Base-by-base conservation (phyloP, 805 yeast genomes). In the Naumovozyma dairenensis region DNA sequence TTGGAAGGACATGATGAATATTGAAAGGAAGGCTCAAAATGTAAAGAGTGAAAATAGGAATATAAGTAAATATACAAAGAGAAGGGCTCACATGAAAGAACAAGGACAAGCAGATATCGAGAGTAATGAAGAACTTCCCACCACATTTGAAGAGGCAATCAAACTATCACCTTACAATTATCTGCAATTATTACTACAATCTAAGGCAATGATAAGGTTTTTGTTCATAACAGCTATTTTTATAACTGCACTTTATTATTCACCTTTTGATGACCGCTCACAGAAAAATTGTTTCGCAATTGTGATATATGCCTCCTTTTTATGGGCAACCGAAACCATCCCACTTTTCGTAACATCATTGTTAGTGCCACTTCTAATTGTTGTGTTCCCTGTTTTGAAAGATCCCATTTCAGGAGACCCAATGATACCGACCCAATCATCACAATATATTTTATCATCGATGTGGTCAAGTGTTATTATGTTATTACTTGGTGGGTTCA, bases 381-480 rank as follows among this genome's bases (percentile, higher is more conserved):
- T 92, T 1, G 56, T 76, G 1, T 65, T 85, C 15, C 72, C 77
- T 3, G 86, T 85, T 1, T 57, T 81, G 44, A 78, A 77, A 41
- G 74, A 77, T 45, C 69, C 69, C 3, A 60, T 54, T 4, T 57
- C 69, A 1, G 68, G 69, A 9, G 33, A 24, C 4, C 66, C 75
- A 0, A 64, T 87, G 69, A 44, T 57, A 2, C 78, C 89, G 2
- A 62, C 72, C 0, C 81, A 72, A 6, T 71, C 94, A 1, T 65
- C 71, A 0, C 74, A 76, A 47, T 83, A 69, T 51, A 83, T 89
- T 34, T 72, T 92, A 42, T 66, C 84, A 1, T 66, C 86, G 14
- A 89, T 89, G 97, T 89, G 96, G 96, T 77, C 87, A 6, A 84
- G 96, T 2, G 93, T 86, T 12, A 84, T 92, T 42, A 76, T 87